Evolutionary conservation across 2,329 filamentous ascomycete genomes (phyloP).

Genomic region (Trichoderma koningiopsis): DNA sequence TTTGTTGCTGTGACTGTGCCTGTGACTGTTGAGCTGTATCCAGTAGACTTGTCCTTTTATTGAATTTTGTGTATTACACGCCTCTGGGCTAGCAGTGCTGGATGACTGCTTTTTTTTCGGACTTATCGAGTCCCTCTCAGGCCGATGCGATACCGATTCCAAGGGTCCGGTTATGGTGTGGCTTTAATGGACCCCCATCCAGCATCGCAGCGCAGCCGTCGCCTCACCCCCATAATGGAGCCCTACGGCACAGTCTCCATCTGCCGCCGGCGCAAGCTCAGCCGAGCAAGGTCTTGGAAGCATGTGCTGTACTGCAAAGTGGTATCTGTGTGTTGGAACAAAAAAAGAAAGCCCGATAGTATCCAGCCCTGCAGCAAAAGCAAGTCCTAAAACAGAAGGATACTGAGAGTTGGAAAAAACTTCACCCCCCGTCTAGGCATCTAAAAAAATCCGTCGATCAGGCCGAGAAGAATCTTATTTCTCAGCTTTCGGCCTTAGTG

Average conservation of each 20-base stretch:
- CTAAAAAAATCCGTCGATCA: conserved; percentile 13
- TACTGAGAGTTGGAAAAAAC: background rate
- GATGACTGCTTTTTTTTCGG: background rate
- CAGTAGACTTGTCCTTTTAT: background rate
- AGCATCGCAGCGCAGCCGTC: background rate
- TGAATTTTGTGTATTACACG: background rate
- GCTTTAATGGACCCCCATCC: conserved; percentile 1
- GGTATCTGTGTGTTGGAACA: background rate
- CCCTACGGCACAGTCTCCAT: background rate
- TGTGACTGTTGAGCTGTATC: background rate
- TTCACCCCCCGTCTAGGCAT: background rate
- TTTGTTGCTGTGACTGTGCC: background rate
- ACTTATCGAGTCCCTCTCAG: background rate
- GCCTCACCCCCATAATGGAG: no score
- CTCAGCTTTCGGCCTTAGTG: conserved; percentile 15
- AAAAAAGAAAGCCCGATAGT: background rate
- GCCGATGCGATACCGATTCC: background rate
- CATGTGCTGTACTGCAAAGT: no score
- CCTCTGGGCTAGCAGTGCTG: background rate
- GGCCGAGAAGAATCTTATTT: conserved; percentile 18
- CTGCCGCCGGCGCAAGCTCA: conserved; percentile 8
- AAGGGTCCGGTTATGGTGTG: conserved; percentile 14
- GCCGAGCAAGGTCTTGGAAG: conserved; percentile 7
- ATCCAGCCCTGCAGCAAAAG: background rate
- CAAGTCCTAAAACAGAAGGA: background rate